Evolutionary conservation across 2,329 filamentous ascomycete species (phyloP).

Genomic region (Aureobasidium sp.): DNA sequence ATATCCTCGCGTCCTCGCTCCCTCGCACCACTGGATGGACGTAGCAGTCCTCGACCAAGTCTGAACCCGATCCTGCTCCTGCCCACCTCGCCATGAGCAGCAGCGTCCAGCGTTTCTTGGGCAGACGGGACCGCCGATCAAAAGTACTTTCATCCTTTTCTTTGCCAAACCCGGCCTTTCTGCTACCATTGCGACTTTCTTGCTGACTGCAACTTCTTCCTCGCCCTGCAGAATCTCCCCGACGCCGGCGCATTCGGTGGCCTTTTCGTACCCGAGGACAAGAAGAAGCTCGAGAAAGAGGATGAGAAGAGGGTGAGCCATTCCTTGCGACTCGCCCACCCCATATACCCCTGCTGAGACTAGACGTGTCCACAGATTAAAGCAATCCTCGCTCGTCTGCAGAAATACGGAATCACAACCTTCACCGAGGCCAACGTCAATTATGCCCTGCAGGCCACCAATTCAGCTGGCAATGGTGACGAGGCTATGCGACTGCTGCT

Average conservation of each 20-base stretch:
- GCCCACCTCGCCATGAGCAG: conserved; percentile 27
- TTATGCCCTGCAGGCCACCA: conserved; percentile 53
- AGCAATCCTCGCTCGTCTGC: conserved; percentile 43
- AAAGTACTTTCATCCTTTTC: conserved; percentile 4
- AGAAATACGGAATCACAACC: conserved; percentile 43
- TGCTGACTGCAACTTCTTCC: not conserved
- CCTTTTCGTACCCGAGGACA: conserved; percentile 55
- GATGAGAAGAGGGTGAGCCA: conserved; percentile 41
- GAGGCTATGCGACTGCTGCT: conserved; percentile 68
- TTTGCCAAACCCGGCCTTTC: not conserved
- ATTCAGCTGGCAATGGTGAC: conserved; percentile 60
- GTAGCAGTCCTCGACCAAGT: not conserved
- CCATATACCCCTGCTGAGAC: not conserved
- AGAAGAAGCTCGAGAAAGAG: conserved; percentile 48
- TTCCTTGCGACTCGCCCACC: not conserved
- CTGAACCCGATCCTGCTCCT: not conserved
- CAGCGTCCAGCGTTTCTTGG: conserved; percentile 53
- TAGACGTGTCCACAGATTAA: conserved; percentile 35
- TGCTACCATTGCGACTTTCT: not conserved
- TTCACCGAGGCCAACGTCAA: conserved; percentile 54
- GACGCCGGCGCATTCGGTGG: conserved; percentile 49
- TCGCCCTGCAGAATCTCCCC: not conserved
- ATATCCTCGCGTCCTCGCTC: not conserved
- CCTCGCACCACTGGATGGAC: not conserved
- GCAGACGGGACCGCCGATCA: conserved; percentile 45